Conservation (phyloP, 1,284 basidiomycete genomes). For the Cutaneotrichosporon sp. region DNA sequence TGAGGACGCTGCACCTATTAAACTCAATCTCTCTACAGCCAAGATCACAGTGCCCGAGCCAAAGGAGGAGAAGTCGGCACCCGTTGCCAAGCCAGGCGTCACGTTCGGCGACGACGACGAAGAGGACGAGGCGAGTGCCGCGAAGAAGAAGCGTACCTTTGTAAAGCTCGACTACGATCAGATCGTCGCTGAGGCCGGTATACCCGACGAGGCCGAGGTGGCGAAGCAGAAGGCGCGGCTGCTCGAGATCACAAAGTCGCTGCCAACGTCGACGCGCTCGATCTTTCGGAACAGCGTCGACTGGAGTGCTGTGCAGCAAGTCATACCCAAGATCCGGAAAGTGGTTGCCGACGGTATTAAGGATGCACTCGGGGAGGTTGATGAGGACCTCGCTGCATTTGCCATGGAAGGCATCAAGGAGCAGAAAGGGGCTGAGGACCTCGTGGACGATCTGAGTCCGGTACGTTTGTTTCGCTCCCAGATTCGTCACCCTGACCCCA, state of each 20-base stretch:
- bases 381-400: constrained; percentile 76
- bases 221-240: constrained; percentile 73
- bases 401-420: constrained; percentile 83
- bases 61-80: constrained; percentile 50
- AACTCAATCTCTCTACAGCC: constrained; percentile 63
- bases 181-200: constrained; percentile 28
- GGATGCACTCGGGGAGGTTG: constrained; percentile 76
- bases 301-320: constrained; percentile 81
- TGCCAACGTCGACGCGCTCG: constrained; percentile 67
- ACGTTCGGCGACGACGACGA: constrained; percentile 72
- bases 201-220: constrained; percentile 25
- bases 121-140: constrained; percentile 69
- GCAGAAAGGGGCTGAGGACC: constrained; percentile 72
- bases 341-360: constrained; percentile 74
- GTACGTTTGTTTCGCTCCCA: constrained; percentile 58
- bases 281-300: constrained; percentile 76
- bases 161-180: constrained; percentile 74
- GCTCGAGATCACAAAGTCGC: constrained; percentile 68
- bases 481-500: constrained; percentile 40
- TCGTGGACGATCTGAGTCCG: constrained; percentile 80
- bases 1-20: constrained; percentile 83
- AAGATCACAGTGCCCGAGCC: constrained; percentile 19
- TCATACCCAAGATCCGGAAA: constrained; percentile 74
- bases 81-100: constrained; percentile 42
- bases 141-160: constrained; percentile 73